phyloP scores from a whole-genome alignment of 2,329 filamentous ascomycete genomes.

The Tolypocladium amazonense region DNA sequence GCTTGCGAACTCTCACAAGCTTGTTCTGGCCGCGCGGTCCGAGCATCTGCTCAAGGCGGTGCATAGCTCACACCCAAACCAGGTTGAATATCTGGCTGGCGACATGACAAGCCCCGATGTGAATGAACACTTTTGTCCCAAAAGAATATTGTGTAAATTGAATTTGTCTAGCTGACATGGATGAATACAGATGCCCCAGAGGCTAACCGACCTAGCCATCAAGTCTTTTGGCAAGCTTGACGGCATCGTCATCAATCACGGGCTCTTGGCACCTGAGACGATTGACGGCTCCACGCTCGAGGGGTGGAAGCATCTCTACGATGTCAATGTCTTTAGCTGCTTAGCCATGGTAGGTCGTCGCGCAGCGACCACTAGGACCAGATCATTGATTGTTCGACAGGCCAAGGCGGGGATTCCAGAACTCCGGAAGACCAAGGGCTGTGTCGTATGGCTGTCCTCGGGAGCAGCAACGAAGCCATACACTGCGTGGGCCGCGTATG shows the following conservation, averaged over 20 bases:
- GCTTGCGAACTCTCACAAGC: slow-evolving; percentile 42
- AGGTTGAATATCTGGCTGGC: slow-evolving; percentile 44
- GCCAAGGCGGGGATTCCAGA: slow-evolving; percentile 59
- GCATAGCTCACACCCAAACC: slow-evolving; percentile 37
- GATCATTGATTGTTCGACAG: slow-evolving; percentile 27
- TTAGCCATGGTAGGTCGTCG: slow-evolving; percentile 55
- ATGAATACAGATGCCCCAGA: slow-evolving; percentile 37
- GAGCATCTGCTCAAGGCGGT: slow-evolving; percentile 36
- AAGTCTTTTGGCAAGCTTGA: slow-evolving; percentile 64
- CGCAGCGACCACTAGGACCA: slow-evolving; percentile 1
- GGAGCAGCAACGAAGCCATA: slow-evolving; percentile 62
- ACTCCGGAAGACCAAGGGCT: slow-evolving; percentile 57
- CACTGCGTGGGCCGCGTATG: slow-evolving; percentile 69
- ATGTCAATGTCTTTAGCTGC: slow-evolving; percentile 80
- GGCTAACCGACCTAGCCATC: slow-evolving; percentile 55
- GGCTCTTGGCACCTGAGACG: slow-evolving; percentile 64
- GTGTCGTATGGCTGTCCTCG: slow-evolving; percentile 69
- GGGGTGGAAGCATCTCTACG: slow-evolving; percentile 67
- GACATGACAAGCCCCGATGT: slow-evolving; percentile 46
- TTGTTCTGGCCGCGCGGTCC: slow-evolving; percentile 48
- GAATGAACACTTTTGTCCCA: slow-evolving; percentile 6
- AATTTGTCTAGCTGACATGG: background rate
- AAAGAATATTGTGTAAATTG: background rate
- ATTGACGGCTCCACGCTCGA: slow-evolving; percentile 57
- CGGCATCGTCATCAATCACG: slow-evolving; percentile 81